Evolutionary conservation across 2,329 filamentous ascomycete species (phyloP), one percentile per base, ranked within the genome.

Genomic region (Fusarium miscanthi): DNA sequence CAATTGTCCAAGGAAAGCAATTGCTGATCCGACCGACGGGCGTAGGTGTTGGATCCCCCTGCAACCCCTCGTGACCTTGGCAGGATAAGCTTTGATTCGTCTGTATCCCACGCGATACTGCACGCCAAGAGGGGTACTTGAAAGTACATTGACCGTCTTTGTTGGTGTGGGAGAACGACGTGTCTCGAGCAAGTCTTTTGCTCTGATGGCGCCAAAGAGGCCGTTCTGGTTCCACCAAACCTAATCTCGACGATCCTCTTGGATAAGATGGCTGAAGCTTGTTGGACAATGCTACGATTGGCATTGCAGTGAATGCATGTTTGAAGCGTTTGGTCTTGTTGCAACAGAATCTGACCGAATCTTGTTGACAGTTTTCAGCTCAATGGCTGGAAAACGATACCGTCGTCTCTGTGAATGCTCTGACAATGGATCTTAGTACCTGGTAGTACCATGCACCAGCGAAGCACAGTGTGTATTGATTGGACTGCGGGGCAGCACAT

Each of bases 211-310:
- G 33, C 30, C 51, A 59, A 58, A 40, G 45, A 57, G 53, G 57
- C 43, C 63, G 66, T 72, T 60, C 46, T n/a, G 51, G 67, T 59
- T 53, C 66, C 73, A 77, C 70, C 66, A 70, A 80, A 79, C 78
- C 66, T 74, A 78, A 79, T 79, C 75, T 80, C 59, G 73, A 79
- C 72, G 63, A 75, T 78, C 70, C 35, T 53, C 23, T 46, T 59
- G 48, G 51, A 53, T 51, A 30, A 49, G 49, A 37, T 53, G 51
- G 52, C 49, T 69, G 41, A 40, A 52, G 49, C 41, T 49, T 59
- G 17, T 57, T 56, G 27, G 25, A 38, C n/a, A 16, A 35, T n/a
- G 38, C 9, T n/a, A 31, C 25, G 31, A 21, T 16, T n/a, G 37
- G 13, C 19, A 27, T 45, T 58, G 21, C 17, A 45, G 49, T 53